Percentiles rank a stretch among this genome's conserved stretches.
phyloP scores from a whole-genome alignment of 768 basidiomycete species.

The Xerocomus potaroensis region DNA sequence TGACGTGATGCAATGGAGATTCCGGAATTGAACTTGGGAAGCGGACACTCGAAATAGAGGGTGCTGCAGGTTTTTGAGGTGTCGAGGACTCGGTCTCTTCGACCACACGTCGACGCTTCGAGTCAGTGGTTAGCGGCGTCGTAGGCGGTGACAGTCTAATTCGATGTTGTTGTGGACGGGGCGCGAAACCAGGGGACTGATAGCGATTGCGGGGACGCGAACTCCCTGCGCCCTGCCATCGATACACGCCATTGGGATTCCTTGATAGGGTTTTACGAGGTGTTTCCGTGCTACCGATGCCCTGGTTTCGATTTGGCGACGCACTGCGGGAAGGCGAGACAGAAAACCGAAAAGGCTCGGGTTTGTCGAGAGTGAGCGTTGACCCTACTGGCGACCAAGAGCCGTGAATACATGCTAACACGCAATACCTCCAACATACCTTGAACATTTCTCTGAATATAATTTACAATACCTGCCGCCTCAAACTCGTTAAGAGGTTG shows the following conservation, averaged over 20 bases:
- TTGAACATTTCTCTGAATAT: constrained; percentile 50
- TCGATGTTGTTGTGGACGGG: constrained; percentile 43
- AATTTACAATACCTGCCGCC: constrained; percentile 49
- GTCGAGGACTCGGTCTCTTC: constrained; percentile 38
- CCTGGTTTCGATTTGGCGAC: constrained; percentile 22
- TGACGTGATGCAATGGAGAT: constrained; percentile 30
- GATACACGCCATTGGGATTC: constrained; percentile 74
- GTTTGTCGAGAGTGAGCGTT: constrained; percentile 31
- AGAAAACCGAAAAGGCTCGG: constrained; percentile 63
- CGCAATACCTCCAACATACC: constrained; percentile 27
- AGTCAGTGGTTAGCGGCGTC: constrained; percentile 39
- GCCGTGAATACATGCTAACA: constrained; percentile 9
- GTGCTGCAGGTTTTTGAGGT: constrained; percentile 29
- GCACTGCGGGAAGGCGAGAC: constrained; percentile 32
- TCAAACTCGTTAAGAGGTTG: constrained; percentile 49
- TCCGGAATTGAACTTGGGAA: constrained; percentile 25
- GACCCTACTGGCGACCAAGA: constrained; percentile 21
- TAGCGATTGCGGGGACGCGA: constrained; percentile 66
- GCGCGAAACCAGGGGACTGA: constrained; percentile 68
- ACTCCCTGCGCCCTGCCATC: constrained; percentile 75
- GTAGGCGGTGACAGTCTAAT: constrained; percentile 41
- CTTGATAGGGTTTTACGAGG: constrained; percentile 53
- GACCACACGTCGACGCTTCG: constrained; percentile 59
- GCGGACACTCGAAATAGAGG: constrained; percentile 25
- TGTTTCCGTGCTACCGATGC: constrained; percentile 20